phyloP scores from a whole-genome alignment of 345 rosid genomes.

The Syzygium aromaticum region DNA sequence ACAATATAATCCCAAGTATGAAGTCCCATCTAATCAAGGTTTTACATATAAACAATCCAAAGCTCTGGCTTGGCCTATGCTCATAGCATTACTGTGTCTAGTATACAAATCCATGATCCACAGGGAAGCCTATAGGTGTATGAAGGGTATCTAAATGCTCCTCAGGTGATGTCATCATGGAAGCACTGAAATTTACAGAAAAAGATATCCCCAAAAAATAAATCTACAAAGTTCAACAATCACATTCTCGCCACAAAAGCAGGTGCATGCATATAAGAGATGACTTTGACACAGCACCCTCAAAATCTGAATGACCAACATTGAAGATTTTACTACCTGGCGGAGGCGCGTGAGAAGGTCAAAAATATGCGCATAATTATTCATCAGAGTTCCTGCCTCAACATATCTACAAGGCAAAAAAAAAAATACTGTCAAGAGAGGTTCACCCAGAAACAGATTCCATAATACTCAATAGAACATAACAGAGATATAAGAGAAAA shows the following conservation, averaged over 20 bases:
- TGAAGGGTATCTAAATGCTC: not conserved
- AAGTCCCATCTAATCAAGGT: not conserved
- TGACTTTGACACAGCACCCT: not conserved
- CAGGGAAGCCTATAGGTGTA: not conserved
- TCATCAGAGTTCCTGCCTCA: constrained; percentile 77
- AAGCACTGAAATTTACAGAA: not conserved
- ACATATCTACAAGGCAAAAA: constrained; percentile 52
- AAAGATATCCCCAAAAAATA: not conserved
- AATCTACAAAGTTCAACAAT: not conserved
- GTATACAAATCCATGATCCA: not conserved
- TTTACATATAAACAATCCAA: not conserved
- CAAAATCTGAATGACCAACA: not conserved
- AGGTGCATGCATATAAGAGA: not conserved
- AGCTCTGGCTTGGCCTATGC: not conserved
- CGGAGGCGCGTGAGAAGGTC: constrained; percentile 95
- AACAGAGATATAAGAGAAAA: not conserved
- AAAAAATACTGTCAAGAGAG: not conserved
- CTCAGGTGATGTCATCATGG: not conserved
- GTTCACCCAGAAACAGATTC: not conserved
- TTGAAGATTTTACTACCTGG: constrained; percentile 37
- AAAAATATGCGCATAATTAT: constrained; percentile 94
- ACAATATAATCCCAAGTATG: not conserved
- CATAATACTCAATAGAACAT: not conserved
- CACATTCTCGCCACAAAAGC: not conserved
- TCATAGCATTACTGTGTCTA: not conserved